Evolutionary conservation across 306 rosid genomes (phyloP), one percentile per base, ranked within the genome.

Genomic region (Datisca glomerata): DNA sequence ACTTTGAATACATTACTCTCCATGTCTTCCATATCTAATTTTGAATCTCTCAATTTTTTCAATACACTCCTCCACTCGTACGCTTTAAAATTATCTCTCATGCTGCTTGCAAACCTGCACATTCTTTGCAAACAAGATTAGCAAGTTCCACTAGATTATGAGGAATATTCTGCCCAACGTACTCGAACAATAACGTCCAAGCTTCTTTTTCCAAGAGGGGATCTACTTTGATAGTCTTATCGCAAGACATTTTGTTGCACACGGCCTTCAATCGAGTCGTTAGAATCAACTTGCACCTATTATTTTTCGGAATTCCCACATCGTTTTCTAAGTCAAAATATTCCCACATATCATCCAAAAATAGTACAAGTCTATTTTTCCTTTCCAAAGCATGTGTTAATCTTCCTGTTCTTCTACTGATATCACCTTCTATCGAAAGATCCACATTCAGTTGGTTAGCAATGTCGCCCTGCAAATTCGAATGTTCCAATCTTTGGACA

Each of bases 301-400:
- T 47, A n/a, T 10, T 14, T 13, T 1, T 4, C 10, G 35, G 37
- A 43, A 68, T 52, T 28, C 69, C 69, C 15, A 60, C 64, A 10
- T 52, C 28, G n/a, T 48, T 4, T n/a, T n/a, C n/a, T 2, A 60
- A 6, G 37, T 37, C 25, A 20, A 73, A 41, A 21, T 47, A 28
- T 0, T 47, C 12, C 75, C 66, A 73, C 13, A 60, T 49, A 48
- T 68, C 59, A 52, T 68, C 75, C 8, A 73, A 44, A 51, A 73
- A 21, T 7, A 68, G 19, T 0, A 60, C 4, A 5, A 14, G 4
- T 2, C 56, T 43, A 2, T 14, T 18, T 18, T 0, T 51, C 10
- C 1, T 22, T 10, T 29, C 8, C 24, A 72, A 35, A 1, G 22
- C 45, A 49, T 35, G 24, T 16, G 56, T 46, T 20, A 65, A 40